These are phyloP conservation scores for Fistulinella prunicolor DNA, from an alignment of 768 basidiomycete species.

Conservation along the genomic window DNA sequence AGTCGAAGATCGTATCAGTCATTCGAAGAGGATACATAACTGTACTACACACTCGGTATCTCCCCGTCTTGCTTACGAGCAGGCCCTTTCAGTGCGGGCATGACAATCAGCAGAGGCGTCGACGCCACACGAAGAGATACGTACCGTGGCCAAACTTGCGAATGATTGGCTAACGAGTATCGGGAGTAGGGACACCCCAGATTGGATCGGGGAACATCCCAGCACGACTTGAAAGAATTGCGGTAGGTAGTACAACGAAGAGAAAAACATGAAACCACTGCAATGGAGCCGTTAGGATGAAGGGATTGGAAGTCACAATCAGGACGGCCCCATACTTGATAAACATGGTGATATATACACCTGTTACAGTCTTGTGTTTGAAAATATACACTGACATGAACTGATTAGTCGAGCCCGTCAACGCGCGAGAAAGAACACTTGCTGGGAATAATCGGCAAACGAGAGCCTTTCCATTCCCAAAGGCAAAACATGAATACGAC, in stretches of 20 bases:
- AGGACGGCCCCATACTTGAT: constrained; percentile 44
- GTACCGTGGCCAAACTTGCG: constrained; percentile 51
- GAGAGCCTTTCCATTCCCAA: constrained; percentile 72
- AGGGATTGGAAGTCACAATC: background rate
- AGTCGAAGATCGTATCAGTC: background rate
- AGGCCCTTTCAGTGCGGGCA: constrained; percentile 43
- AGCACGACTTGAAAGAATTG: constrained; percentile 73
- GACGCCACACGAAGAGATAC: constrained; percentile 14
- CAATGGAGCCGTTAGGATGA: background rate
- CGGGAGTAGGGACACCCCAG: constrained; percentile 66
- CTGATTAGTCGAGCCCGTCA: background rate
- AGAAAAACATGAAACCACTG: constrained; percentile 62
- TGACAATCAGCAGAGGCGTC: background rate
- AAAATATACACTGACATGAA: constrained; percentile 64
- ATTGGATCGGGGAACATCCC: constrained; percentile 62
- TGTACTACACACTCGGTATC: constrained; percentile 45
- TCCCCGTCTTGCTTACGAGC: constrained; percentile 60
- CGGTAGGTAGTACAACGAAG: constrained; percentile 67
- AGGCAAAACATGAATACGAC: constrained; percentile 57
- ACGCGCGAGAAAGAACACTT: constrained; percentile 17
- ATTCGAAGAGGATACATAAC: background rate
- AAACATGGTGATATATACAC: constrained; percentile 69
- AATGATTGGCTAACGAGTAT: constrained; percentile 63
- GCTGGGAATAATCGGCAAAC: constrained; percentile 73
- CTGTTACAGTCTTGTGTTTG: constrained; percentile 59